Conservation (phyloP, 2,329 filamentous ascomycete species). For the Saccharata proteae region DNA sequence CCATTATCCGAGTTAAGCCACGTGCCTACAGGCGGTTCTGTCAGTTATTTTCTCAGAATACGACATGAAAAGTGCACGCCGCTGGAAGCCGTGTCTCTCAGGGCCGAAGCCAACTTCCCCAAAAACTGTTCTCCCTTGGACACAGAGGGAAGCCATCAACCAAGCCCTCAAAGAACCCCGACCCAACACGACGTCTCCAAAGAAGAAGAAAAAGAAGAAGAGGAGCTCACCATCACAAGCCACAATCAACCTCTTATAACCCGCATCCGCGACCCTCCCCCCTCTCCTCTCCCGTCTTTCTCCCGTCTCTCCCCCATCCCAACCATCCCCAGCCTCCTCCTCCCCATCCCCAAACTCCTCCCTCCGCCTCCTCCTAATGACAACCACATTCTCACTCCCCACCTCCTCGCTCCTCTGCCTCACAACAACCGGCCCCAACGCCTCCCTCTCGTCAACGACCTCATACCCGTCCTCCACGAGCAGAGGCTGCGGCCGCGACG, state of each 20-base stretch:
- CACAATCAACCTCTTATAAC: slow-evolving; percentile 25
- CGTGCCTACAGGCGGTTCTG: slow-evolving; percentile 18
- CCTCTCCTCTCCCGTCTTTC: slow-evolving; percentile 4
- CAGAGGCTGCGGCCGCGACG: too few relatives aligned
- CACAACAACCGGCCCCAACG: too few relatives aligned
- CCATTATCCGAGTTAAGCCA: slow-evolving; percentile 39
- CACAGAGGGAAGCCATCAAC: too few relatives aligned
- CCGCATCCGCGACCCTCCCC: too few relatives aligned
- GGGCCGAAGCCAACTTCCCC: too few relatives aligned
- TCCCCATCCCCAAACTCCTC: slow-evolving; percentile 7
- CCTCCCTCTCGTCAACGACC: too few relatives aligned
- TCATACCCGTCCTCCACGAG: too few relatives aligned
- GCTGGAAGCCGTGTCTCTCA: too few relatives aligned
- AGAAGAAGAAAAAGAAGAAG: background rate
- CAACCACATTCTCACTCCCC: slow-evolving; percentile 3
- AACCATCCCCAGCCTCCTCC: slow-evolving; percentile 4
- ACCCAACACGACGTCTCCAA: background rate
- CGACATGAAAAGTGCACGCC: background rate
- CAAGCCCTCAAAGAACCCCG: background rate
- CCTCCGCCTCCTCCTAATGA: slow-evolving; percentile 4
- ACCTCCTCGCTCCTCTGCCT: background rate
- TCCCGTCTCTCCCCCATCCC: slow-evolving; percentile 1
- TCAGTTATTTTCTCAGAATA: background rate
- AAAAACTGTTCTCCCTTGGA: too few relatives aligned
- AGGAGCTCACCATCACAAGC: slow-evolving; percentile 23